Percentiles rank a stretch among this genome's conserved stretches.
phyloP scores from a whole-genome alignment of 306 rosid genomes.

The Sicyos baderoa region DNA sequence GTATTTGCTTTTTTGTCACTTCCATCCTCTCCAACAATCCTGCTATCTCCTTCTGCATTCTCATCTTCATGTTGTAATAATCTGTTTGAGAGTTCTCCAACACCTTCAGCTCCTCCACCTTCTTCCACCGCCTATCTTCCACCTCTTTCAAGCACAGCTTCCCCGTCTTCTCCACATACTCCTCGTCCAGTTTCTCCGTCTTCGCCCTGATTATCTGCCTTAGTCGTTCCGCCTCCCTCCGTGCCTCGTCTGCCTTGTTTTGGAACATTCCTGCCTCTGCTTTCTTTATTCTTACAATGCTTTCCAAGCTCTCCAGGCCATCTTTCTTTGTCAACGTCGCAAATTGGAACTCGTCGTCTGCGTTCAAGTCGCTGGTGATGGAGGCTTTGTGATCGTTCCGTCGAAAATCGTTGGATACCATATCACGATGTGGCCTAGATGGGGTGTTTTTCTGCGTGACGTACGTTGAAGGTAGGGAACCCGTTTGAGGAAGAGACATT shows the following conservation, averaged over 20 bases:
- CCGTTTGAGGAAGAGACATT: slow-evolving; percentile 44
- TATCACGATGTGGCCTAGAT: slow-evolving; percentile 44
- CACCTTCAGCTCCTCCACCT: slow-evolving; percentile 70
- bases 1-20: slow-evolving; percentile 73
- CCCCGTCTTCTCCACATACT: slow-evolving; percentile 55
- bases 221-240: slow-evolving; percentile 78
- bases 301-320: slow-evolving; percentile 70
- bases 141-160: slow-evolving; percentile 63
- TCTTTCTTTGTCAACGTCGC: slow-evolving; percentile 54
- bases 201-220: slow-evolving; percentile 51
- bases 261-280: slow-evolving; percentile 95
- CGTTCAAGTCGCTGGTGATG: slow-evolving; percentile 42
- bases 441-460: slow-evolving; percentile 39
- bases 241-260: slow-evolving; percentile 86
- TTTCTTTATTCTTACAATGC: slow-evolving; percentile 82
- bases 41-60: slow-evolving; percentile 82
- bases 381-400: slow-evolving; percentile 53
- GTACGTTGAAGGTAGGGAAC: slow-evolving; percentile 42
- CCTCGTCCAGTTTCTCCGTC: slow-evolving; percentile 61
- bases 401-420: slow-evolving; percentile 45
- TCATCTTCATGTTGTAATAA: slow-evolving; percentile 68
- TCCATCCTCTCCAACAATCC: slow-evolving; percentile 89
- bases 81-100: slow-evolving; percentile 65
- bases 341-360: slow-evolving; percentile 48
- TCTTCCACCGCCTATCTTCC: slow-evolving; percentile 64